These are phyloP conservation scores for Nothophoma quercina DNA, from an alignment of 2,329 filamentous ascomycete species.

Conservation along the genomic window DNA sequence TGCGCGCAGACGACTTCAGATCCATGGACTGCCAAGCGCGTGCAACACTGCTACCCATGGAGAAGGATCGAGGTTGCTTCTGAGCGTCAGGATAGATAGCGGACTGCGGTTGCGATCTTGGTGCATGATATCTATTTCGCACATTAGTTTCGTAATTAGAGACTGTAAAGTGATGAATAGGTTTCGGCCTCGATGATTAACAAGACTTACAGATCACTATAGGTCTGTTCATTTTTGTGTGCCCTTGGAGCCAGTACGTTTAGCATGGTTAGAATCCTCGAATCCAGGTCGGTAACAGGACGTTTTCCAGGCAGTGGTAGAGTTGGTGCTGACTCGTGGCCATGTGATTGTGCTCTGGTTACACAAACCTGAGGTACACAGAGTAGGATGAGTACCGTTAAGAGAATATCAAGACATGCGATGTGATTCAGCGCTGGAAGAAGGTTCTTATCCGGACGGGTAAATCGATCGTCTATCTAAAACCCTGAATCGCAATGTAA, in stretches of 20 bases:
- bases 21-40: background rate
- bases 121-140: background rate
- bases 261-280: background rate
- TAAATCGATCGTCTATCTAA: background rate
- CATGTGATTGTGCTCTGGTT: background rate
- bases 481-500: constrained; percentile 1
- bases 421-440: background rate
- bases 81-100: background rate
- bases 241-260: constrained; percentile 5
- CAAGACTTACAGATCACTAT: constrained; percentile 6
- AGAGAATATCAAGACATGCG: constrained; percentile 1
- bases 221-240: background rate
- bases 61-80: background rate
- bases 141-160: too few relatives aligned
- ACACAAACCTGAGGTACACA: background rate
- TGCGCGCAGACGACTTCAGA: background rate
- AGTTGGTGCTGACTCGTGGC: background rate
- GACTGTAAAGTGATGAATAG: too few relatives aligned
- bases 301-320: too few relatives aligned
- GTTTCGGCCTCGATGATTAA: too few relatives aligned
- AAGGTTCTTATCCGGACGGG: constrained; percentile 2
- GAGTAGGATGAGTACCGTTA: background rate
- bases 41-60: background rate
- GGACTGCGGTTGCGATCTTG: background rate
- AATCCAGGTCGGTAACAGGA: background rate